phyloP scores from a whole-genome alignment of 73 alveolate genomes.

The Paramecium pentaurelia region DNA sequence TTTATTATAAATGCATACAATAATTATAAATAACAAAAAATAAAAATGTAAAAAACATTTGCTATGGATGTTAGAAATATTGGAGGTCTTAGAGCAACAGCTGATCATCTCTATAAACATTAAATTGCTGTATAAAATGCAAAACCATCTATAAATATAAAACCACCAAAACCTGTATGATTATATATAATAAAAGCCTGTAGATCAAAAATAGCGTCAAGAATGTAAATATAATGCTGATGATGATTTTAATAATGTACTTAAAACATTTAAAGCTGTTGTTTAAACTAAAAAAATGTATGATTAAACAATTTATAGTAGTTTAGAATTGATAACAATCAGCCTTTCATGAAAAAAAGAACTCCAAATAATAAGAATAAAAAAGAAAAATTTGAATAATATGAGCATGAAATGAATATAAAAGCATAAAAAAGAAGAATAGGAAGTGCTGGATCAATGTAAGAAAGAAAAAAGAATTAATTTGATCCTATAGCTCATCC shows the following conservation, averaged over 20 bases:
- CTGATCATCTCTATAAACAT: background rate
- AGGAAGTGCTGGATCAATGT: slow-evolving; percentile 19
- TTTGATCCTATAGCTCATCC: slow-evolving; percentile 24
- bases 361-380: background rate
- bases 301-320: background rate
- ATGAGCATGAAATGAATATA: background rate
- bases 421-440: background rate
- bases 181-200: background rate
- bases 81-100: background rate
- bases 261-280: background rate
- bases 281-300: background rate
- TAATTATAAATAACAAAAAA: background rate
- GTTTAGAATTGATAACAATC: background rate
- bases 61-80: background rate
- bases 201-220: background rate
- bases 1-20: background rate
- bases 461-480: background rate
- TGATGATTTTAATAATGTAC: background rate
- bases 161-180: slow-evolving; percentile 2
- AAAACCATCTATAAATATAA: background rate
- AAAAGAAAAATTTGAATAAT: background rate
- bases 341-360: background rate
- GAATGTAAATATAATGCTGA: background rate
- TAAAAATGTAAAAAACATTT: background rate
- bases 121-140: background rate